A percentile compares a stretch with the other conserved stretches of the same genome.
phyloP scores from a whole-genome alignment of 202 grass and related monocot species.

The Saccharum hybrid region DNA sequence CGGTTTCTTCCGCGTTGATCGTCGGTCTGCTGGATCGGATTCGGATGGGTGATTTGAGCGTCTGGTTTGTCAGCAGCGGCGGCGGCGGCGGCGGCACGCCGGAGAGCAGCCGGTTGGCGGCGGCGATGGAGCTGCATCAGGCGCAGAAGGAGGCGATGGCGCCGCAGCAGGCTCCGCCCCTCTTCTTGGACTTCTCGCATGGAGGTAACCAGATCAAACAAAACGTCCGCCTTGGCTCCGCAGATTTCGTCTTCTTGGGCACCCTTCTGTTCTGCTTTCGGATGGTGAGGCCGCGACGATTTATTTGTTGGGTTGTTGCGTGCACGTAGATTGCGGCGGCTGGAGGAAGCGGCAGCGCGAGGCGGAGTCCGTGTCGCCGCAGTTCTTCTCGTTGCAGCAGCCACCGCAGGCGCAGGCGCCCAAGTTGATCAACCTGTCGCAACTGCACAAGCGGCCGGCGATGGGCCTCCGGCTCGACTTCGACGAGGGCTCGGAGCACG shows the following conservation, averaged over 20 bases:
- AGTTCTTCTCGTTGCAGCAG: slow-evolving; percentile 48
- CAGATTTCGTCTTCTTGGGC: background rate
- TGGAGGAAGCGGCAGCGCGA: slow-evolving; percentile 59
- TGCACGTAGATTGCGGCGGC: slow-evolving; percentile 29
- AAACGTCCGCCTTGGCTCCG: slow-evolving; percentile 1
- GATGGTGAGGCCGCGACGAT: background rate
- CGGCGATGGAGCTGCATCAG: slow-evolving; percentile 38
- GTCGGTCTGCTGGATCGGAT: background rate
- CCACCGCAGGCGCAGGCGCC: slow-evolving; percentile 16
- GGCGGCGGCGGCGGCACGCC: slow-evolving; percentile 34
- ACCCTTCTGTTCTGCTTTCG: background rate
- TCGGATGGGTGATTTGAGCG: slow-evolving; percentile 42
- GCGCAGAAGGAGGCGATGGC: background rate
- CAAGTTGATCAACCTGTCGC: slow-evolving; percentile 45
- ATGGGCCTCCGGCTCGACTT: slow-evolving; percentile 61
- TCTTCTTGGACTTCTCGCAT: slow-evolving; percentile 40
- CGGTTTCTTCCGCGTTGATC: background rate
- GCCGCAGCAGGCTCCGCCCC: slow-evolving; percentile 24
- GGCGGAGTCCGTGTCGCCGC: slow-evolving; percentile 27
- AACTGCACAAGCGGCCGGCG: slow-evolving; percentile 48
- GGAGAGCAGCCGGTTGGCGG: slow-evolving; percentile 28
- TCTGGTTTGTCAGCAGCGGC: slow-evolving; percentile 34
- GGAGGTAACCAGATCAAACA: slow-evolving; percentile 50
- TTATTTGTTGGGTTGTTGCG: background rate
- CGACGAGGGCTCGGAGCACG: slow-evolving; percentile 47